Base-by-base conservation (phyloP, 1,139 yeast genomes). In the Kluyveromyces sp. region DNA sequence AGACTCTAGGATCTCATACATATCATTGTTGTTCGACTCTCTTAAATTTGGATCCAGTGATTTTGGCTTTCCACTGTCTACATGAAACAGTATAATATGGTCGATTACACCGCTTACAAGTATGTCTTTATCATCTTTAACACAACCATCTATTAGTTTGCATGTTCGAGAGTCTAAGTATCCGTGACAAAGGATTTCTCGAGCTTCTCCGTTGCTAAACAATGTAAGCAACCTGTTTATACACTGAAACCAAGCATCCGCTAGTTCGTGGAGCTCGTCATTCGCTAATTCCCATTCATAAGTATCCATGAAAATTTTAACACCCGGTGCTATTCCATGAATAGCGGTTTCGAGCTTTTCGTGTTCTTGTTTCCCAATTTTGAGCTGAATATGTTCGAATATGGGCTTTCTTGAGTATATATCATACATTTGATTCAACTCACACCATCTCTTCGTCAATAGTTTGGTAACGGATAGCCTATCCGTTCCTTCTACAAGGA, bases 61-160 rank as follows among this genome's bases (percentile, higher is more conserved):
- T 10, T 37, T 29, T 3, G 49, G 45, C 7, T 48, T 43, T 3
- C 40, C 35, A 48, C 51, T 37, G 62, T 60, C 37, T 39, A 48
- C 42, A 61, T 58, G 37, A 46, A 15, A 32, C 4, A 59, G 52
- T 30, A 48, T 56, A 47, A 83, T 54, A 47, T 74, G 72, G 59
- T 83, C 92, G 26, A 82, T 73, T 2, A 83, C 66, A 1, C 89
- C 90, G 57, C 85, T 79, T 4, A 81, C 69, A 26, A 80, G 60
- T 1, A 75, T 66, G 39, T 63, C 65, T 7, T 60, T 53, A 1
- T 54, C 51, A 10, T 48, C 45, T n/a, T 41, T 51, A n/a, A 48
- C 45, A 5, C 45, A 34, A 10, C 48, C 50, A 1, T 58, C 53
- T 1, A 67, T 52, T 32, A 74, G 58, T 4, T 52, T 48, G 2